phyloP scores from a whole-genome alignment of 2,329 filamentous ascomycete genomes.

The Neodidymelliopsis sp. region DNA sequence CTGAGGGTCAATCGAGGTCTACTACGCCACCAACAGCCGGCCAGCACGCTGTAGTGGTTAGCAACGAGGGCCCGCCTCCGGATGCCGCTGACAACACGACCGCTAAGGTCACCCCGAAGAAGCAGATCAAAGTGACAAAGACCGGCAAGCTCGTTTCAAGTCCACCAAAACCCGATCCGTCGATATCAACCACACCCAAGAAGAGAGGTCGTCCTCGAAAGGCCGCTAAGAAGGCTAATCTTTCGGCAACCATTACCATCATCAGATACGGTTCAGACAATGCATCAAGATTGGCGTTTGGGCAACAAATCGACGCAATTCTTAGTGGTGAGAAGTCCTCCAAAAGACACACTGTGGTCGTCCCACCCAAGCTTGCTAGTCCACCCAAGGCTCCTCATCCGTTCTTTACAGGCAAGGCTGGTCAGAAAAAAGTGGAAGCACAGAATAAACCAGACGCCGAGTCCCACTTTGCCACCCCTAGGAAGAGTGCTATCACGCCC shows the following conservation, averaged over 20 bases:
- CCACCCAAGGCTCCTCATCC: constrained; percentile 66
- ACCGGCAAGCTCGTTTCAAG: constrained; percentile 57
- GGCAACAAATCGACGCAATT: constrained; percentile 69
- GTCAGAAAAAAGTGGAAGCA: constrained; percentile 27
- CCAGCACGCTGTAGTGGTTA: background rate
- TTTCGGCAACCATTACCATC: constrained; percentile 56
- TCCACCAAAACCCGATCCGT: constrained; percentile 37
- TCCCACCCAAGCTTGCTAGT: constrained; percentile 37
- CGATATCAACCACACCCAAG: constrained; percentile 56
- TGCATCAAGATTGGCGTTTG: constrained; percentile 58
- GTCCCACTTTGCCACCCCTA: constrained; percentile 25
- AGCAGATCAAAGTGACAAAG: constrained; percentile 52
- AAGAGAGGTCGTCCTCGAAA: constrained; percentile 15
- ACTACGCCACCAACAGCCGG: constrained; percentile 2
- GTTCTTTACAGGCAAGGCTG: constrained; percentile 70
- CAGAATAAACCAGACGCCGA: constrained; percentile 23
- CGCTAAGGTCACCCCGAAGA: constrained; percentile 35
- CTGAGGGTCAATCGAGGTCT: background rate
- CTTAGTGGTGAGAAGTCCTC: constrained; percentile 51
- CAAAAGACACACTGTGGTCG: constrained; percentile 24
- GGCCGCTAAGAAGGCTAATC: constrained; percentile 26
- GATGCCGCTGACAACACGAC: background rate
- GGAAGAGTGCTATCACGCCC: constrained; percentile 54
- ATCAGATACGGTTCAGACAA: constrained; percentile 67
- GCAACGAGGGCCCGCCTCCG: background rate